phyloP scores from a whole-genome alignment of 495 filamentous ascomycete species.

The Xylaria palmicola region DNA sequence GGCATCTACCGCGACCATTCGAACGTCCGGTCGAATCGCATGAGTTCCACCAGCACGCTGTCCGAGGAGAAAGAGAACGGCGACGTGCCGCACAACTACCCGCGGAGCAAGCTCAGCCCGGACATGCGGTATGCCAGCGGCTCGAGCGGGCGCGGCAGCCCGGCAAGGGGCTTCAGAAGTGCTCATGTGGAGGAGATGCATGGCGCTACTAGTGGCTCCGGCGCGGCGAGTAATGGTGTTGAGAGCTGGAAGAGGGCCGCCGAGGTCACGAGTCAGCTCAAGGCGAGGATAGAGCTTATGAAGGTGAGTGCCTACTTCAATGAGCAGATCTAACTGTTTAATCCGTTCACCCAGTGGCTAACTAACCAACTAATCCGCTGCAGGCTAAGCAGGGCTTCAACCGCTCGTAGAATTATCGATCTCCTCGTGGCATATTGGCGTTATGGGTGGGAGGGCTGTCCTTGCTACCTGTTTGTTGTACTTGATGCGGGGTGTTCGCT shows the following conservation, averaged over 20 bases:
- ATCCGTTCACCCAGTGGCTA: slow-evolving; percentile 2
- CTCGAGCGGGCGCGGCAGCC: slow-evolving; percentile 58
- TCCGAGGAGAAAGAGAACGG: slow-evolving; percentile 84
- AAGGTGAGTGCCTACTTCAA: slow-evolving; percentile 46
- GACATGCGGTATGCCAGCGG: slow-evolving; percentile 48
- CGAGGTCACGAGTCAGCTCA: slow-evolving; percentile 97
- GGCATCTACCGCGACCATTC: slow-evolving; percentile 56
- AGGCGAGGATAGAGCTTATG: slow-evolving; percentile 87
- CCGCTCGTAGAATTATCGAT: slow-evolving; percentile 22
- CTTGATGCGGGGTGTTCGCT: no score
- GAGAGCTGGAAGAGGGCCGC: slow-evolving; percentile 98
- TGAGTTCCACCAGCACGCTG: slow-evolving; percentile 70
- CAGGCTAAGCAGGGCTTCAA: slow-evolving; percentile 39
- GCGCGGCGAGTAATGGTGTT: background rate
- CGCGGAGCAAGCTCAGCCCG: slow-evolving; percentile 55
- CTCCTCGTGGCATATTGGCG: background rate
- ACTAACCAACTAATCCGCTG: background rate
- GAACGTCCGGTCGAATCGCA: slow-evolving; percentile 44
- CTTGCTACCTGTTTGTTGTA: background rate
- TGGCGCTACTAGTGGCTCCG: no score
- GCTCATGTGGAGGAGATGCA: background rate
- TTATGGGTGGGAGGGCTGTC: background rate
- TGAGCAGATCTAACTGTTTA: slow-evolving; percentile 1
- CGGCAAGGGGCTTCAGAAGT: slow-evolving; percentile 44
- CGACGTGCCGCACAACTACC: slow-evolving; percentile 37